Evolutionary conservation across 345 rosid species (phyloP), one percentile per base, ranked within the genome.

Genomic region (Limnanthes douglasii): DNA sequence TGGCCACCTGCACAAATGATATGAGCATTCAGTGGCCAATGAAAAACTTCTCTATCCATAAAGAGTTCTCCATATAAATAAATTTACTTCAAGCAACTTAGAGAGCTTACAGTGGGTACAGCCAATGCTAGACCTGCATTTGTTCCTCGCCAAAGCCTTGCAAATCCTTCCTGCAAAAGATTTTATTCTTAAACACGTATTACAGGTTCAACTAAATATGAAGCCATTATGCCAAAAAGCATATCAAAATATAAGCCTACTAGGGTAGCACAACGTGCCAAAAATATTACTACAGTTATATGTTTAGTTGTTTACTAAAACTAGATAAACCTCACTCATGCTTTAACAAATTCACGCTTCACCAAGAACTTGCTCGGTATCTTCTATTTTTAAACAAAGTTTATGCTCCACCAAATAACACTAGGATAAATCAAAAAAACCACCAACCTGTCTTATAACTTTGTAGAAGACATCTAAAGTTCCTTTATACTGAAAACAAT

Each of bases 401-500:
- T 28, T 11, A 10, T 3, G 13, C 35, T n/a, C 33, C 15, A n/a
- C n/a, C n/a, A n/a, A n/a, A n/a, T n/a, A n/a, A n/a, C n/a, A n/a
- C n/a, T n/a, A n/a, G n/a, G n/a, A n/a, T n/a, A 26, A 11, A 26
- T 26, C 4, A 26, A 50, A n/a, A 22, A 11, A 20, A 3, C 21
- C 18, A 58, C 85, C 29, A 45, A 79, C 97, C 94, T 80, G 98
- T 31, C 93, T 66, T 43, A 85, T 69, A 39, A 90, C 73, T 64
- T 90, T 90, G 72, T 57, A 51, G 59, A 85, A 70, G 44, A 85
- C 94, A 70, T 90, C 98, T n/a, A 90, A 38, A 3, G 96, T 85
- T 54, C 98, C 96, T 53, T 82, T 85, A 49, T 90, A 90, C 49
- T 73, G 96, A 57, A 90, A 90, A 53, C 99, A 90, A 67, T 90